phyloP scores from a whole-genome alignment of 345 rosid species.

The Erysimum cheiranthoides region DNA sequence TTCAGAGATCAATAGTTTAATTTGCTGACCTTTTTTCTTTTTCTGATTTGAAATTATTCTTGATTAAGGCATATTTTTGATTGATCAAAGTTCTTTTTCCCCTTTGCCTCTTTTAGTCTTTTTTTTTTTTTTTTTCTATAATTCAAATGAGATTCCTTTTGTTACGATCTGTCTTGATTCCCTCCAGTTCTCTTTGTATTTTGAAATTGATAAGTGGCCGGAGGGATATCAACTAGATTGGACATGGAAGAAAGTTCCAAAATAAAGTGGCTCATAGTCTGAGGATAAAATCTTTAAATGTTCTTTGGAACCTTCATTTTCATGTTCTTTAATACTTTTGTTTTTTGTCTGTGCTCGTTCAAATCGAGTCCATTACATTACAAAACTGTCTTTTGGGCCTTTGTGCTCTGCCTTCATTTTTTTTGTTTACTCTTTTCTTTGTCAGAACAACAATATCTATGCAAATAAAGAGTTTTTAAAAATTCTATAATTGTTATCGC shows the following conservation, averaged over 20 bases:
- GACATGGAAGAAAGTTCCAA: conserved; percentile 36
- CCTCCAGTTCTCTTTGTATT: neutral
- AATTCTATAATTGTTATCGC: neutral
- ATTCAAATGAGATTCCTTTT: conserved; percentile 28
- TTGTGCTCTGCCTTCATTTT: conserved; percentile 24
- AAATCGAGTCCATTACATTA: conserved; percentile 36
- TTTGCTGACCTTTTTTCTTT: neutral
- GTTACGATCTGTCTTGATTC: conserved; percentile 8
- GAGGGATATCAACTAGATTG: conserved; percentile 23
- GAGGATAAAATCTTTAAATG: conserved; percentile 31
- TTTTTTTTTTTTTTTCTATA: neutral
- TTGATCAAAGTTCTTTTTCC: conserved; percentile 19
- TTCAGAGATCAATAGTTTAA: neutral
- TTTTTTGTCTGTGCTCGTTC: conserved; percentile 28
- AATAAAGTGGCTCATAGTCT: conserved; percentile 33
- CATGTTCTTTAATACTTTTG: conserved; percentile 30
- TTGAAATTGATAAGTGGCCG: neutral
- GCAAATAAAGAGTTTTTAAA: neutral
- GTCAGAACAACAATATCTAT: conserved; percentile 31
- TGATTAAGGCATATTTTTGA: conserved; percentile 16
- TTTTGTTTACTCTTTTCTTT: conserved; percentile 15
- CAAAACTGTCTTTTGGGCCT: conserved; percentile 39
- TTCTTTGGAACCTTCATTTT: conserved; percentile 46
- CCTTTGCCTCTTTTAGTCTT: neutral
- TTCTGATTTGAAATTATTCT: conserved; percentile 29